phyloP scores from a whole-genome alignment of 1,284 basidiomycete genomes.

The Microstroma glucosiphilum region DNA sequence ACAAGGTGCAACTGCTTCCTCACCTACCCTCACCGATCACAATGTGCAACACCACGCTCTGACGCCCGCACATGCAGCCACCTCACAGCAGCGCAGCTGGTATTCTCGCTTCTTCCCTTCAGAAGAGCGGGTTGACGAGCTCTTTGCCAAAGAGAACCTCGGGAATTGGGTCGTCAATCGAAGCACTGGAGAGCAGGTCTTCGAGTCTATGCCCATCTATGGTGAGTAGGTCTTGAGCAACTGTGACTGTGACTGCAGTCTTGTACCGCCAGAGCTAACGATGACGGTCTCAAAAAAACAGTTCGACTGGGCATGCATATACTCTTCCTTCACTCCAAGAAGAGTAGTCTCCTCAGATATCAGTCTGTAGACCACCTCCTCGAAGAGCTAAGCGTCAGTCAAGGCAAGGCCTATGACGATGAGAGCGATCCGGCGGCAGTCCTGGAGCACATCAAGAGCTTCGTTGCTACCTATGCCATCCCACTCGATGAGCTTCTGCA shows the following conservation, averaged over 20 bases:
- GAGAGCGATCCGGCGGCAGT: conserved; percentile 13
- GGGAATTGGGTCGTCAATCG: conserved; percentile 39
- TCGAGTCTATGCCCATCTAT: conserved; percentile 27
- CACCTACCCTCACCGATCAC: not conserved
- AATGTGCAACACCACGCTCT: conserved; percentile 19
- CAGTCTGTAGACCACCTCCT: conserved; percentile 23
- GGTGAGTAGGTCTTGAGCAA: conserved; percentile 5
- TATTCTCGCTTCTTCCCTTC: conserved; percentile 28
- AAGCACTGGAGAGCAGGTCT: conserved; percentile 27
- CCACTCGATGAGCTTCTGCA: conserved; percentile 77
- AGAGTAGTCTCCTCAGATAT: conserved; percentile 13
- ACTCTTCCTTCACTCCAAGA: conserved; percentile 14
- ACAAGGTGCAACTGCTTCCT: not conserved
- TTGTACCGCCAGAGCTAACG: too few species aligned
- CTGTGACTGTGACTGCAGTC: too few species aligned
- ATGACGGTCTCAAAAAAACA: too few species aligned
- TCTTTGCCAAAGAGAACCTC: conserved; percentile 30
- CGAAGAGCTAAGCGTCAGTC: conserved; percentile 24
- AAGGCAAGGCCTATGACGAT: conserved; percentile 32
- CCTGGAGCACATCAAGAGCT: conserved; percentile 49
- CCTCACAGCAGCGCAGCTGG: conserved; percentile 20
- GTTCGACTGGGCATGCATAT: conserved; percentile 20
- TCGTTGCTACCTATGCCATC: conserved; percentile 84
- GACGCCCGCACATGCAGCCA: conserved; percentile 21
- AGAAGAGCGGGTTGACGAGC: conserved; percentile 23